Evolutionary conservation across 768 basidiomycete genomes (phyloP), one percentile per base, ranked within the genome.

Genomic region (Nidularia sp.): DNA sequence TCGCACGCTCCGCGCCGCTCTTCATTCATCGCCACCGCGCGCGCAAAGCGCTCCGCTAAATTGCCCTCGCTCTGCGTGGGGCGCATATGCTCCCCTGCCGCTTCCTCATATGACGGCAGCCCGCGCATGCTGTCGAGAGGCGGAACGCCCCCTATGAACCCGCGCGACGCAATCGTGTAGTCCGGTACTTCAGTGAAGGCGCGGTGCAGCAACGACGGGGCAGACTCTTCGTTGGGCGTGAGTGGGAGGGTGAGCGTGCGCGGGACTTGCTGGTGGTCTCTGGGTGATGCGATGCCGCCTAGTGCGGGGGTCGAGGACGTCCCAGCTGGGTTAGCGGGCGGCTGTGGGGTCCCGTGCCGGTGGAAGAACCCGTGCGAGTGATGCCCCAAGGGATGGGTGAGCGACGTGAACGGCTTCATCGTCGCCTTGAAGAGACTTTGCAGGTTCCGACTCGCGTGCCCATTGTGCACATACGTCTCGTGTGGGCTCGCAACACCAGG

Each of bases 91-190:
- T 50, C 22, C 42, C 41, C n/a, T 10, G 61, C 55, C 7, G 80
- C 80, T 62, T 93, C 93, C 58, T 91, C 92, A 59, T 98, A 98
- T 36, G 85, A 89, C 45, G 95, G 95, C 58, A 96, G 63, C 5
- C 89, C 92, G 29, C 72, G 75, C 73, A 86, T 76, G 59, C 88
- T 86, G 60, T 77, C 77, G 61, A 93, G 67, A 12, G 96, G 93
- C 7, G 88, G 85, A n/a, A 95, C 86, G 4, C 94, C 93, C 5
- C 94, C 94, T 29, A 95, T 77, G 68, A 95, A 96, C 5, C 93
- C 94, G 10, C 88, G 75, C 55, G 86, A 83, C 2, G 95, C 92
- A 45, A 90, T 78, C 15, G 78, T 78, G 66, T 98, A 98, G 57
- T 90, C 84, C 1, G 96, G 96, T 13, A 97, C 90, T 72, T 78